Percentiles rank a stretch among this genome's conserved stretches.
Evolutionary conservation across 306 rosid species (phyloP).

Genomic region (Hippophae rhamnoides): DNA sequence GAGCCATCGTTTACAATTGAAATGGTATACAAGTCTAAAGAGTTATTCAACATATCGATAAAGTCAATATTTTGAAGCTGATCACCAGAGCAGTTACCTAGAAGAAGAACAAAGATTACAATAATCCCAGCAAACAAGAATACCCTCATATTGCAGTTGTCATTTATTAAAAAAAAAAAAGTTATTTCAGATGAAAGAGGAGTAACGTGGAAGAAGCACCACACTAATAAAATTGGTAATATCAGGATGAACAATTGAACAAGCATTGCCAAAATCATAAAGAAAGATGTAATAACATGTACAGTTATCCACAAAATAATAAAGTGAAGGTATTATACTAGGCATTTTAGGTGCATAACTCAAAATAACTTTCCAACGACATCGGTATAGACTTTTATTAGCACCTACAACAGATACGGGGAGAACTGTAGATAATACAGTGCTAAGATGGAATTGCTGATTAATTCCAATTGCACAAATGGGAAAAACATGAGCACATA

Average conservation of each 20-base stretch:
- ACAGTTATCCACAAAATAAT: too few species aligned
- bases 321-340: too few species aligned
- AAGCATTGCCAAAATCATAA: too few species aligned
- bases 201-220: neutral
- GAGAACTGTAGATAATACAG: neutral
- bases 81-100: slow-evolving; percentile 69
- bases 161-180: neutral
- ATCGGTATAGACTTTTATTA: too few species aligned
- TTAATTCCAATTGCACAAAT: too few species aligned
- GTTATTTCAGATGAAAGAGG: neutral
- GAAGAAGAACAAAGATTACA: slow-evolving; percentile 76
- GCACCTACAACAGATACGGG: neutral
- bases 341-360: too few species aligned
- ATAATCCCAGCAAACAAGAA: slow-evolving; percentile 73
- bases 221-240: neutral
- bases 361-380: too few species aligned
- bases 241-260: neutral
- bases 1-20: slow-evolving; percentile 48
- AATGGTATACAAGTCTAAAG: slow-evolving; percentile 51
- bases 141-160: slow-evolving; percentile 53
- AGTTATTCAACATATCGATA: slow-evolving; percentile 33
- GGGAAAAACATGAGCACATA: too few species aligned
- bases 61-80: slow-evolving; percentile 35
- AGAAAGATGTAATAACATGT: too few species aligned
- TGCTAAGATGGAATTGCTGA: neutral